Evolutionary conservation across 1,284 basidiomycete genomes (phyloP).

Genomic region (Salmacisia buchloeana): DNA sequence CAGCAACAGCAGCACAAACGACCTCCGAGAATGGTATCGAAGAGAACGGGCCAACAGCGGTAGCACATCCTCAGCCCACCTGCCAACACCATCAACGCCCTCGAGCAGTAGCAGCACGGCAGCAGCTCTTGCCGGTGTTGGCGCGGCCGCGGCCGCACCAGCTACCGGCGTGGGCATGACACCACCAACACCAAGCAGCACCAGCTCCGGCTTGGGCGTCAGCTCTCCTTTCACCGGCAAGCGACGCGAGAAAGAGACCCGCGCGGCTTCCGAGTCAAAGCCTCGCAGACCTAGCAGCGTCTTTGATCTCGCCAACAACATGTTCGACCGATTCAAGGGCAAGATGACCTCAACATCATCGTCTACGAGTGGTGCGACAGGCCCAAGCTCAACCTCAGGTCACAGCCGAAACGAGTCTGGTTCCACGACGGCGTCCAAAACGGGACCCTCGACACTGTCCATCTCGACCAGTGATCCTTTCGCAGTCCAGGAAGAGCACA

Average conservation of each 20-base stretch:
- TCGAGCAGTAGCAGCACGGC: not conserved
- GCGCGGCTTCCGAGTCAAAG: not conserved
- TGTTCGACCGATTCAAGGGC: slow-evolving; percentile 36
- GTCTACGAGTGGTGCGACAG: no score
- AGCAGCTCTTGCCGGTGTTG: not conserved
- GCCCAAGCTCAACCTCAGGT: slow-evolving; percentile 22
- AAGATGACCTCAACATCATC: slow-evolving; percentile 16
- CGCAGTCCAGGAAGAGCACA: slow-evolving; percentile 5
- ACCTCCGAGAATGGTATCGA: slow-evolving; percentile 1
- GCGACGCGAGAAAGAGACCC: not conserved
- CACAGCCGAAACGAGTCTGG: slow-evolving; percentile 14
- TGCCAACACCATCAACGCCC: not conserved
- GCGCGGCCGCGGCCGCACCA: not conserved
- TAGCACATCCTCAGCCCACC: not conserved
- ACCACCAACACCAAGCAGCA: no score
- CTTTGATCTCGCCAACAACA: slow-evolving; percentile 38
- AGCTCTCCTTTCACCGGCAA: not conserved
- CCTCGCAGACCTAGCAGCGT: slow-evolving; percentile 32
- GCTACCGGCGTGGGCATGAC: no score
- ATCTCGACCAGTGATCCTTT: not conserved
- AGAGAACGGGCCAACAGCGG: not conserved
- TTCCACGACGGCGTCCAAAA: slow-evolving; percentile 14
- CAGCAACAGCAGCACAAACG: slow-evolving; percentile 10
- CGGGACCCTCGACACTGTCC: slow-evolving; percentile 14
- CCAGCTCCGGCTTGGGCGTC: not conserved